These are phyloP conservation scores for Pythium periplocum DNA, from an alignment of 352 stramenopile species.

Conservation along the genomic window DNA sequence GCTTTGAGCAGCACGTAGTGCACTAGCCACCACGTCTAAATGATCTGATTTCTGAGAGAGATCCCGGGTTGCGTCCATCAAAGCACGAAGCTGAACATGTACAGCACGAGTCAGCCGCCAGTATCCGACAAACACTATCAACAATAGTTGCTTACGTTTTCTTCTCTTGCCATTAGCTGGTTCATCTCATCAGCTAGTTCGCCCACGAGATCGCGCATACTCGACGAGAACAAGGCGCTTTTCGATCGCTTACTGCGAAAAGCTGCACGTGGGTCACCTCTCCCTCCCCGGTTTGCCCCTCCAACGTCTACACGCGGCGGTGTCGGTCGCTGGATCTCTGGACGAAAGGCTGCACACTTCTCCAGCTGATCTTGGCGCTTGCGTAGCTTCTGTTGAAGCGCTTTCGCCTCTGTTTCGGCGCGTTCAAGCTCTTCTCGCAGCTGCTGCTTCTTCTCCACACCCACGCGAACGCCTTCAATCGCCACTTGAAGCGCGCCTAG, in stretches of 20 bases:
- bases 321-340: constrained; percentile 14
- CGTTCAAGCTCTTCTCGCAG: constrained; percentile 27
- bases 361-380: constrained; percentile 55
- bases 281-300: neutral
- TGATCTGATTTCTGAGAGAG: constrained; percentile 52
- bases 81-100: constrained; percentile 33
- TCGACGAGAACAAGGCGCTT: constrained; percentile 36
- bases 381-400: constrained; percentile 35
- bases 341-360: constrained; percentile 28
- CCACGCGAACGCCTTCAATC: constrained; percentile 23
- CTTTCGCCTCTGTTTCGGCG: constrained; percentile 31
- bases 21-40: constrained; percentile 45
- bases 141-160: constrained; percentile 27
- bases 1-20: constrained; percentile 42
- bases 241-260: constrained; percentile 32
- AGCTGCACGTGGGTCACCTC: constrained; percentile 5
- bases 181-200: constrained; percentile 47
- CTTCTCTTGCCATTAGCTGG: constrained; percentile 36
- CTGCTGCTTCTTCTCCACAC: constrained; percentile 27
- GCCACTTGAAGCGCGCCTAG: constrained; percentile 27
- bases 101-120: neutral
- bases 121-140: constrained; percentile 3
- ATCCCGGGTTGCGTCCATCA: constrained; percentile 59
- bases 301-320: neutral
- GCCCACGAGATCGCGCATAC: constrained; percentile 48